Evolutionary conservation across 306 rosid genomes (phyloP).

Genomic region (Cucumis hystrix): DNA sequence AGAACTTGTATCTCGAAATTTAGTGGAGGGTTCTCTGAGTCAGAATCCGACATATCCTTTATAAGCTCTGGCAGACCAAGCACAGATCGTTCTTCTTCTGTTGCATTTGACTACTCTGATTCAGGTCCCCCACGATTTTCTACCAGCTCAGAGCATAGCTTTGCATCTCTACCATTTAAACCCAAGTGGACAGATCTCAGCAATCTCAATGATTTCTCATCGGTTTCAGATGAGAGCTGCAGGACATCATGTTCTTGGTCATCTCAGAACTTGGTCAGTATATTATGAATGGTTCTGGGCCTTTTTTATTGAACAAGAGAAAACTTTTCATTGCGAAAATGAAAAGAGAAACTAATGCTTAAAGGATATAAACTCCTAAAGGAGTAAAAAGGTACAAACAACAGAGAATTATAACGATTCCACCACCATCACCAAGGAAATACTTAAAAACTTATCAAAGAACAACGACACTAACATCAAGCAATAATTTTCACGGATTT

Average conservation of each 20-base stretch:
- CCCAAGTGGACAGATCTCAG: constrained; percentile 22
- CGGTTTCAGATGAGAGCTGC: constrained; percentile 38
- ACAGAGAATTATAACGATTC: too few species aligned
- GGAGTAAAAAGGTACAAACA: too few species aligned
- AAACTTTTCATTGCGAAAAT: too few species aligned
- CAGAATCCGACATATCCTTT: constrained; percentile 76
- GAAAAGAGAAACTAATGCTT: too few species aligned
- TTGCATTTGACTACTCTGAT: constrained; percentile 37
- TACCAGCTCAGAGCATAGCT: constrained; percentile 57
- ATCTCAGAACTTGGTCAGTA: constrained; percentile 49
- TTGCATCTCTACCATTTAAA: constrained; percentile 28
- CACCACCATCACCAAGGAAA: too few species aligned
- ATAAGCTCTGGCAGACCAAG: constrained; percentile 73
- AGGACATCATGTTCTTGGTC: constrained; percentile 49
- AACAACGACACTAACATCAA: too few species aligned
- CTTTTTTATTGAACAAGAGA: too few species aligned
- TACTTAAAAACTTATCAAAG: too few species aligned
- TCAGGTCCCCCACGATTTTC: constrained; percentile 36
- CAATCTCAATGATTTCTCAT: constrained; percentile 26
- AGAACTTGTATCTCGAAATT: constrained; percentile 26
- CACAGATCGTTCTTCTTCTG: constrained; percentile 46
- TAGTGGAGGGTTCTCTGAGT: constrained; percentile 34
- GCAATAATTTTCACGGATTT: background rate
- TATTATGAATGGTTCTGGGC: background rate
- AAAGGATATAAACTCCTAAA: too few species aligned